phyloP scores from a whole-genome alignment of 2,329 filamentous ascomycete species.

The Fusarium sp. region DNA sequence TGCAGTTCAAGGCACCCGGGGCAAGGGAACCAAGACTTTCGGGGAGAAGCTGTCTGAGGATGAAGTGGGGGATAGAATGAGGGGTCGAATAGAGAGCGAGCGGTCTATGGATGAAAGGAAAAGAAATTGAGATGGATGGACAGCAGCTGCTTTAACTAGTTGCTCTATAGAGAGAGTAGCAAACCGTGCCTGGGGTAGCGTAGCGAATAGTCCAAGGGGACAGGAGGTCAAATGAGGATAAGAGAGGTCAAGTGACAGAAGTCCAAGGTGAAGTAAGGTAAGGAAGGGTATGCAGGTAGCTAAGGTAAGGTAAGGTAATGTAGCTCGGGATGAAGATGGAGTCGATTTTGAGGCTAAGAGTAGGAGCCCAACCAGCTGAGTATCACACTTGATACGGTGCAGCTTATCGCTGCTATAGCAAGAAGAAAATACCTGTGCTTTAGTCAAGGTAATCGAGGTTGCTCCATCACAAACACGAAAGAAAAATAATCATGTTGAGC shows the following conservation, averaged over 20 bases:
- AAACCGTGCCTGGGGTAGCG: not conserved
- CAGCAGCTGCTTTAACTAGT: slow-evolving; percentile 12
- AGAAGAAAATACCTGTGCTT: not conserved
- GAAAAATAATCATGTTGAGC: slow-evolving; percentile 15
- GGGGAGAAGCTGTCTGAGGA: slow-evolving; percentile 26
- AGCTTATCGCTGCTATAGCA: not conserved
- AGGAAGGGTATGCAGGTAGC: slow-evolving; percentile 7
- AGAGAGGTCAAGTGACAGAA: slow-evolving; percentile 16
- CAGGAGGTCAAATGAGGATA: slow-evolving; percentile 8
- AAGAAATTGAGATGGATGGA: slow-evolving; percentile 9
- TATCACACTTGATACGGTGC: not conserved
- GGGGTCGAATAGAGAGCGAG: slow-evolving; percentile 21
- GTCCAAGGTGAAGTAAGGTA: slow-evolving; percentile 20
- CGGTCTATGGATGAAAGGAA: slow-evolving; percentile 18
- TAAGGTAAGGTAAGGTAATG: not conserved
- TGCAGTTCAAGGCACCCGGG: slow-evolving; percentile 28
- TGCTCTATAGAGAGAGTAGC: slow-evolving; percentile 11
- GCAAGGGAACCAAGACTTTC: slow-evolving; percentile 36
- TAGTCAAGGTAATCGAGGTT: slow-evolving; percentile 1
- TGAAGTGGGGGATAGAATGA: slow-evolving; percentile 25
- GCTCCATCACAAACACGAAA: slow-evolving; percentile 12
- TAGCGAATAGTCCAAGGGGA: not conserved
- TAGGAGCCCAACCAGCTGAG: slow-evolving; percentile 3
- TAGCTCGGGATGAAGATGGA: slow-evolving; percentile 9
- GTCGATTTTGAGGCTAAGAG: not conserved